Percentiles rank a stretch among this genome's conserved stretches.
Evolutionary conservation across 768 basidiomycete genomes (phyloP).

Genomic region (Leccinum barrowsii): DNA sequence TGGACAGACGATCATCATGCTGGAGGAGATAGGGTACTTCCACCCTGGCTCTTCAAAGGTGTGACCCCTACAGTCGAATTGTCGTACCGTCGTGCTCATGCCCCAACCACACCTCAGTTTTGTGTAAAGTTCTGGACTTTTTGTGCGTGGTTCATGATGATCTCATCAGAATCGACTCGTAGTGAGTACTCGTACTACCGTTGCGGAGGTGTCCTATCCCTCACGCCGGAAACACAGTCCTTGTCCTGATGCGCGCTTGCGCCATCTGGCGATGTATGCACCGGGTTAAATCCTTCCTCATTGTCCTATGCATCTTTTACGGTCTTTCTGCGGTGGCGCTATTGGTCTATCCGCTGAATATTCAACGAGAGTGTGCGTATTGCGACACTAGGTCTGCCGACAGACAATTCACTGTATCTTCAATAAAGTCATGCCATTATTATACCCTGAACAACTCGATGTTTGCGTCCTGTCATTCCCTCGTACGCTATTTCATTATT

Average conservation of each 20-base stretch:
- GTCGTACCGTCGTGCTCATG: neutral
- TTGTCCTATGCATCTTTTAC: constrained; percentile 7
- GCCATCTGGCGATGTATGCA: constrained; percentile 16
- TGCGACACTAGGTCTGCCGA: neutral
- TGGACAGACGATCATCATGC: constrained; percentile 8
- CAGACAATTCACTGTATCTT: neutral
- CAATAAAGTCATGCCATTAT: neutral
- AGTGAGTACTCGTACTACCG: neutral
- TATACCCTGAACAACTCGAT: neutral
- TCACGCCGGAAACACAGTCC: constrained; percentile 6
- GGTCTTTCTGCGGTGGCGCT: neutral
- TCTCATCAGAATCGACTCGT: constrained; percentile 13
- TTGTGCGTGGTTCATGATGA: constrained; percentile 6
- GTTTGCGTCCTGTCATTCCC: neutral
- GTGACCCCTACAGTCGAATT: neutral
- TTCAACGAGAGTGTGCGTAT: neutral
- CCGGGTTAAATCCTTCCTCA: neutral
- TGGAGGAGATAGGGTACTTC: constrained; percentile 5
- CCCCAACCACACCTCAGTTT: neutral
- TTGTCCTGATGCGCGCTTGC: constrained; percentile 19
- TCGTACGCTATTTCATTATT: neutral
- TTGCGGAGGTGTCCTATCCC: no score
- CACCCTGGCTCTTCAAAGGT: constrained; percentile 3
- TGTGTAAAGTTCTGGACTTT: constrained; percentile 7
- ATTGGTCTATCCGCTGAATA: neutral